phyloP scores from a whole-genome alignment of 176 grass and related monocot genomes.

The Rhipidocladum racemiflorum region DNA sequence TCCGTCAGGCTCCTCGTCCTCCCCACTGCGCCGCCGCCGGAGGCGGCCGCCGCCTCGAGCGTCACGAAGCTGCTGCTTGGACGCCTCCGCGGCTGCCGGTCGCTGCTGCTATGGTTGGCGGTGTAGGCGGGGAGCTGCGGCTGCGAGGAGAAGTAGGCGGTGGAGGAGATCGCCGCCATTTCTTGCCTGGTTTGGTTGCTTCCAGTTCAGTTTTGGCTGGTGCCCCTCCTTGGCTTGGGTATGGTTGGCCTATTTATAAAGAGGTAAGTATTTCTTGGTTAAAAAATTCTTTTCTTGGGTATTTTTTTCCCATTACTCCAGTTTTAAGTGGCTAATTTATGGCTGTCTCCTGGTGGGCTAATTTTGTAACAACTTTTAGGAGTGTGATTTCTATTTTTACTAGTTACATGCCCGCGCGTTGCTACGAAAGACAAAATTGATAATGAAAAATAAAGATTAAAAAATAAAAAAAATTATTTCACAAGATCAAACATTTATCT shows the following conservation, averaged over 20 bases:
- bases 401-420: too few relatives aligned
- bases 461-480: too few relatives aligned
- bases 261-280: background rate
- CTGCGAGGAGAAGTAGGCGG: conserved; percentile 50
- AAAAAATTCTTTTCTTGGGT: background rate
- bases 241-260: conserved; percentile 41
- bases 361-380: background rate
- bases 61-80: conserved; percentile 43
- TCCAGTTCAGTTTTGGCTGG: background rate
- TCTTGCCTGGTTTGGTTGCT: background rate
- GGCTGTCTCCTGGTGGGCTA: background rate
- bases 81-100: background rate
- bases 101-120: background rate
- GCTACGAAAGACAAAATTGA: too few relatives aligned
- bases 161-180: conserved; percentile 45
- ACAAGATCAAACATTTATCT: too few relatives aligned
- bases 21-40: conserved; percentile 9
- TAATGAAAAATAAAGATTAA: too few relatives aligned
- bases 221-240: background rate
- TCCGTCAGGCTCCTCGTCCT: conserved; percentile 66
- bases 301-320: too few relatives aligned
- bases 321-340: background rate
- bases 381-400: too few relatives aligned
- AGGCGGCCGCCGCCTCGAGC: conserved; percentile 42
- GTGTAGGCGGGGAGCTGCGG: conserved; percentile 26